Base-by-base conservation (phyloP, 2,329 filamentous ascomycete species). In the Penicillium sp. region DNA sequence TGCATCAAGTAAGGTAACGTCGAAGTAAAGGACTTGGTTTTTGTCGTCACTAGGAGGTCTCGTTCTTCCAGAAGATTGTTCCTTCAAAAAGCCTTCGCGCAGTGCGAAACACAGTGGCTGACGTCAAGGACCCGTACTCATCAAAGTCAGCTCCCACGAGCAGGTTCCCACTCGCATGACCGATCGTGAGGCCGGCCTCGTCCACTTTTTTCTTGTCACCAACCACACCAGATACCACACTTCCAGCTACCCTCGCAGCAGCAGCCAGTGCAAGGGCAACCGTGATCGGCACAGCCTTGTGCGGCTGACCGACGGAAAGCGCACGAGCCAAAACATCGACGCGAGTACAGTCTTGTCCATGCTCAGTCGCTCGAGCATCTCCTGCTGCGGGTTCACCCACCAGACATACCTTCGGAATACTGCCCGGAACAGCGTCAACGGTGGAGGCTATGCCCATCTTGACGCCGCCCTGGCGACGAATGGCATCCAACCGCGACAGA, bases 381-480 rank as follows among this genome's bases (percentile, higher is more conserved):
- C 43, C 44, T 1, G 35, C 9, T 8, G 47, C 47, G 11, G 63
- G 58, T 0, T 49, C 6, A 3, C 76, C 76, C 1, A 83, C 73
- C 12, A 84, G 67, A 11, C 76, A 78, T 34, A 86, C 80, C 61
- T 86, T 85, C 1, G 84, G 83, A 1, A 86, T 51, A 39, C 63
- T 77, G 2, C 79, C 80, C 0, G 77, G 74, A 0, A 76, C 76
- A 1, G 66, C 67, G 1, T 68, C 66, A 9, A 69, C 65, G 0
- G 70, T 64, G 4, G 63, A 55, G 6, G 75, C 73, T 40, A 87
- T 69, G 0, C 82, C 82, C 83, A 87, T 87, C 25, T 69, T 71
- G 0, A 77, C 73, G 0, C 80, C 78, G 1, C 79, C 84, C 39
- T 74, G 69, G 41, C 71, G 73, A 1, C 84, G 74, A 45, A 87